These are phyloP conservation scores for Cudoniella acicularis DNA, from an alignment of 495 filamentous ascomycete species.

Conservation along the genomic window DNA sequence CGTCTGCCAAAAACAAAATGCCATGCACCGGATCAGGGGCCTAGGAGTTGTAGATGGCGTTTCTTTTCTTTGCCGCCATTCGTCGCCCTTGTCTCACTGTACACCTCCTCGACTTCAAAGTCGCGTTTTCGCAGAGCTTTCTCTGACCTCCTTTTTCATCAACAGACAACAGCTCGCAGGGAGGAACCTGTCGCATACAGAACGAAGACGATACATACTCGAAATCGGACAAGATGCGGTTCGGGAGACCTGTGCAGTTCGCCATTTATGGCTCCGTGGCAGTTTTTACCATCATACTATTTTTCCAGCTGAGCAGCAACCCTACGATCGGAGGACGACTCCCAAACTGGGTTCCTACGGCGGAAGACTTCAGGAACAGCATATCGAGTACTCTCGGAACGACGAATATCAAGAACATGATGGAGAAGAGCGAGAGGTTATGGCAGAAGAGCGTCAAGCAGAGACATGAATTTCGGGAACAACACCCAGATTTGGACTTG, in stretches of 20 bases:
- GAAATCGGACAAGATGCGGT: background rate
- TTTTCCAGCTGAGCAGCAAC: background rate
- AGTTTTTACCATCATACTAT: background rate
- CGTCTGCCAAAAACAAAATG: background rate
- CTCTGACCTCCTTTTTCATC: background rate
- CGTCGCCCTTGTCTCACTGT: background rate
- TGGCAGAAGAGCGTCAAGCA: slow-evolving; percentile 13
- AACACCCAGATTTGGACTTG: slow-evolving; percentile 4
- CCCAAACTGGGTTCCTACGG: background rate
- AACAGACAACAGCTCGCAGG: background rate
- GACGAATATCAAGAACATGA: slow-evolving; percentile 5
- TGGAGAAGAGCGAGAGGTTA: slow-evolving; percentile 15
- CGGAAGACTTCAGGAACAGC: background rate
- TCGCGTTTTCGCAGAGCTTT: background rate
- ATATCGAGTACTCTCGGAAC: slow-evolving; percentile 1
- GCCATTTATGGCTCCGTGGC: background rate
- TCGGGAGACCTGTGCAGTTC: background rate
- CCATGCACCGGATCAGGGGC: background rate
- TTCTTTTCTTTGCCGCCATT: background rate
- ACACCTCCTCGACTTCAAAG: background rate
- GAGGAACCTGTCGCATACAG: background rate
- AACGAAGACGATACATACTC: background rate
- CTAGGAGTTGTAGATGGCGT: background rate
- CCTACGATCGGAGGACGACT: background rate
- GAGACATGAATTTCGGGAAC: slow-evolving; percentile 2